Conservation (phyloP, 495 filamentous ascomycete genomes). For the Extremus antarcticus region DNA sequence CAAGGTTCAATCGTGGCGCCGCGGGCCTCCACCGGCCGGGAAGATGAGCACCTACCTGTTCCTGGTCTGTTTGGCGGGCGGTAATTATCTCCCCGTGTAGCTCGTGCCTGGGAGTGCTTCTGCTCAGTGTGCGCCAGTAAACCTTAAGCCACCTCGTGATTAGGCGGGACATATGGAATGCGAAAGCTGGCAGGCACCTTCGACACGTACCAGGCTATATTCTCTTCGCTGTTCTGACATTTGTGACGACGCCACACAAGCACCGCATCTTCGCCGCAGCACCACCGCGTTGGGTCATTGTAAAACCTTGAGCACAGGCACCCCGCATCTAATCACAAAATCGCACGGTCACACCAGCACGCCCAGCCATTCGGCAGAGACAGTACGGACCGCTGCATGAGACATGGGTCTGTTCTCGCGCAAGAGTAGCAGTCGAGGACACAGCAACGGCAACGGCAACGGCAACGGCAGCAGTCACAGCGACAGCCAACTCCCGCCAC, state of each 20-base stretch:
- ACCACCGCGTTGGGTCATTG: no score
- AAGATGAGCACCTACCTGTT: not conserved
- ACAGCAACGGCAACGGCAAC: not conserved
- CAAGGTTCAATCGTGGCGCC: not conserved
- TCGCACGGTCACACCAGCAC: not conserved
- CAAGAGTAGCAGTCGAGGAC: not conserved
- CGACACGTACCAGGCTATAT: no score
- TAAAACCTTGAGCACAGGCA: not conserved
- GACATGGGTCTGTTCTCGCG: slow-evolving; percentile 5
- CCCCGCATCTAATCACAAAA: no score
- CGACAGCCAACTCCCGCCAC: not conserved
- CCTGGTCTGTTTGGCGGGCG: not conserved
- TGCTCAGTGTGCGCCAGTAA: not conserved
- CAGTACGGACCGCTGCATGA: not conserved
- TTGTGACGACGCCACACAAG: no score
- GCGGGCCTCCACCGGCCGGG: not conserved
- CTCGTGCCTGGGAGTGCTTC: not conserved
- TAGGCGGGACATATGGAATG: not conserved
- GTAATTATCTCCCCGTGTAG: not conserved
- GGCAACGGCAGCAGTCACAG: not conserved
- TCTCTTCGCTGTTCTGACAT: no score
- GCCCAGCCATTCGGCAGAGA: not conserved
- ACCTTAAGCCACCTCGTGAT: not conserved
- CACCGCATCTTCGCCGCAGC: not conserved
- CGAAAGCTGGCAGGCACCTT: no score